Evolutionary conservation across 306 rosid genomes (phyloP).

Genomic region (Vigna hirtella): DNA sequence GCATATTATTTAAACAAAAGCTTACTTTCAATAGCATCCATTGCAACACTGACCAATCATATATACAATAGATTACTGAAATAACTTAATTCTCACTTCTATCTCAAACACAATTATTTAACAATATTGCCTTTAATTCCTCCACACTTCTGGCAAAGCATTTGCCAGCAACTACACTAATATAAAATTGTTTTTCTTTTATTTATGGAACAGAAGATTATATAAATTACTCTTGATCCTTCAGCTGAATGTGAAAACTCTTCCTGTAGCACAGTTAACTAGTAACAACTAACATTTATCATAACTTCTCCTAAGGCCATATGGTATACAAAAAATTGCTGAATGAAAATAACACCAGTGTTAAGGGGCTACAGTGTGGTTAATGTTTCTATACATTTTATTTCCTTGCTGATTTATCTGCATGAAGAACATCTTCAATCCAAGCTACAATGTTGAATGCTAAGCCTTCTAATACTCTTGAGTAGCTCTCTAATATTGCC

Average conservation of each 20-base stretch:
- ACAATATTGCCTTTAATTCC: no score
- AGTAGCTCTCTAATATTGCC: conserved; percentile 76
- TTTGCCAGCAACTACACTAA: background rate
- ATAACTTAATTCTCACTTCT: no score
- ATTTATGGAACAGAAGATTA: background rate
- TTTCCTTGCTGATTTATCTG: conserved; percentile 60
- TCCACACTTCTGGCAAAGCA: background rate
- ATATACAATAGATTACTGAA: no score
- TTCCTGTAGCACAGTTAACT: background rate
- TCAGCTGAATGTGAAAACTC: conserved; percentile 17
- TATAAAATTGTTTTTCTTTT: background rate
- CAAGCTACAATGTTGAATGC: conserved; percentile 85
- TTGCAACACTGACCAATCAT: no score
- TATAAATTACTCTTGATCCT: conserved; percentile 17
- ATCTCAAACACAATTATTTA: no score
- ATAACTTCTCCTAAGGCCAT: conserved; percentile 39
- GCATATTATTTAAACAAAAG: no score
- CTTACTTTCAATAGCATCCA: no score
- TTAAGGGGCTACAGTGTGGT: conserved; percentile 8
- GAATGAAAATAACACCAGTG: conserved; percentile 25
- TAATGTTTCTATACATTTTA: conserved; percentile 41
- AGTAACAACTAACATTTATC: conserved; percentile 21
- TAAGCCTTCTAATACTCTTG: conserved; percentile 78
- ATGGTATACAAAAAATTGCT: conserved; percentile 15
- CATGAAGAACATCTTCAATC: conserved; percentile 72